Evolutionary conservation across 2,329 filamentous ascomycete species (phyloP).

Genomic region (Chrysoporthe cubensis): DNA sequence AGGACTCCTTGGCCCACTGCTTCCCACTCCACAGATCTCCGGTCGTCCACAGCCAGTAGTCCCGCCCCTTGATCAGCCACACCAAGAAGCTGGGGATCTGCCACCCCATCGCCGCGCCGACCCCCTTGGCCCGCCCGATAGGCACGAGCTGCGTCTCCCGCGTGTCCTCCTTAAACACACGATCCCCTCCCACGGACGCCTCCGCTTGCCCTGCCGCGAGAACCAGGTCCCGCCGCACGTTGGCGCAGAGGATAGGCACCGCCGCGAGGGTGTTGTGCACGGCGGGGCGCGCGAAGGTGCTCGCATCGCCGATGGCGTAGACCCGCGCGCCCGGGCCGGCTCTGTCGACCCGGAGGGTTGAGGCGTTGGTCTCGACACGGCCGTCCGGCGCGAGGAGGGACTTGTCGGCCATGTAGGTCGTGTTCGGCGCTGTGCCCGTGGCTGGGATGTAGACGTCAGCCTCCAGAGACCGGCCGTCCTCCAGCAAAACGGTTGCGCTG

Average conservation of each 20-base stretch:
- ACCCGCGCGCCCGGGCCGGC: constrained; percentile 38
- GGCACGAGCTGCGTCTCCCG: constrained; percentile 52
- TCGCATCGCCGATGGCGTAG: constrained; percentile 52
- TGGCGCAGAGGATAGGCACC: constrained; percentile 49
- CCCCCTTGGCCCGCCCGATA: constrained; percentile 49
- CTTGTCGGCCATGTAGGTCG: constrained; percentile 28
- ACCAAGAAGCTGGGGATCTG: constrained; percentile 49
- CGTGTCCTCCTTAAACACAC: constrained; percentile 46
- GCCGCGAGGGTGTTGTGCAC: constrained; percentile 47
- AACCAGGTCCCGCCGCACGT: constrained; percentile 54
- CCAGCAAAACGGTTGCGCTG: constrained; percentile 43
- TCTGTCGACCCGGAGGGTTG: constrained; percentile 41
- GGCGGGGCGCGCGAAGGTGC: constrained; percentile 44
- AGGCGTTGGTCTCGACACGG: constrained; percentile 42
- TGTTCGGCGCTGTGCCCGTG: constrained; percentile 39
- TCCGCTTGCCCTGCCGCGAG: constrained; percentile 37
- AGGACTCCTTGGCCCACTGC: constrained; percentile 50
- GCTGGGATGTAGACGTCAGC: constrained; percentile 55
- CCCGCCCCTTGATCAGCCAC: constrained; percentile 54
- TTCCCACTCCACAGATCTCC: constrained; percentile 53
- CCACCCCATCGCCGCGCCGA: constrained; percentile 49
- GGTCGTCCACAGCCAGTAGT: constrained; percentile 57
- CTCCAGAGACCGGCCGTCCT: constrained; percentile 42
- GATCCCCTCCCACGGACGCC: constrained; percentile 34
- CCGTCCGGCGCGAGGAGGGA: constrained; percentile 36